Base-by-base conservation (phyloP, 441 rosid genomes). In the Bocquillonia castaneifolia region DNA sequence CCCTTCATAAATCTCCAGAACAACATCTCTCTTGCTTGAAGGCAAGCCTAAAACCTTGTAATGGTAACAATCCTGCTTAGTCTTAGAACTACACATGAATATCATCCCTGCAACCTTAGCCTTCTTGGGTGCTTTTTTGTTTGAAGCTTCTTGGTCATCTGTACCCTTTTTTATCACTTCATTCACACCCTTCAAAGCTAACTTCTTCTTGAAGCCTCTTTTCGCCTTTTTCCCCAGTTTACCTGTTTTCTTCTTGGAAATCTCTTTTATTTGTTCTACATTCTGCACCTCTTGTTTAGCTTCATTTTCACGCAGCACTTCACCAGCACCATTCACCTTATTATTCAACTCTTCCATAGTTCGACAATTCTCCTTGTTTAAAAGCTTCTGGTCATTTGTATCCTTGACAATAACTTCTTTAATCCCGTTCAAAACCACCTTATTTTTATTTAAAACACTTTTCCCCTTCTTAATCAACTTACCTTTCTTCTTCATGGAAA, bases 1-100 rank as follows among this genome's bases (percentile, higher is more conserved):
- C 29, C 80, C 76, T 67, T 63, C 64, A 39, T 32, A 39, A 25
- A 73, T 73, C 34, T 61, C 25, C 44, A 67, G 56, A 48, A 73
- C 78, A 12, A 45, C 14, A 29, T 72, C 82, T 60, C 73, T 79
- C 63, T 69, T 79, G 67, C 61, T 54, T 32, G 75, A 48, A 66
- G 75, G 79, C 68, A 76, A 64, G 48, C 82, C 82, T 40, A 79
- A 69, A 73, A 79, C 44, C 56, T 58, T 67, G 69, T 69, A 72
- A 12, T 2, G 65, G 29, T 56, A 79, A 59, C 79, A 79, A 39
- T 79, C 82, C 64, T 62, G 23, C 57, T 75, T 79, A n/a, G 75
- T 79, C 72, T 76, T 66, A 15, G 77, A 70, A 70, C 69, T 79
- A 64, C 82, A 76, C 79, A 70, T 76, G 34, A 76, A 76, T 72